Evolutionary conservation across 164 flowering plant species (phyloP), one percentile per base, ranked within the genome.

Genomic region (Berberis vulgaris): DNA sequence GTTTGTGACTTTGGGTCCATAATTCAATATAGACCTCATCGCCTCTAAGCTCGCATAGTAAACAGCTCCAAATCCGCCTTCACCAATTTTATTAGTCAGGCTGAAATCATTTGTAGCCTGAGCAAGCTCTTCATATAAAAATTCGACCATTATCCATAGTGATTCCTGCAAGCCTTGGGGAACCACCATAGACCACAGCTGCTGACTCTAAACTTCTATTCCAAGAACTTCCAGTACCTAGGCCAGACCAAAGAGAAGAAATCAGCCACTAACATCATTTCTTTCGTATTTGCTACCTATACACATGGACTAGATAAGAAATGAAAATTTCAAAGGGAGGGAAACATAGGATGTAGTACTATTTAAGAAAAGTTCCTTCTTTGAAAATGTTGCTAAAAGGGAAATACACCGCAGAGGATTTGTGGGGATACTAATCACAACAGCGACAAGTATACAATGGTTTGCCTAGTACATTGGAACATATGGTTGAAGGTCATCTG

Each of bases 21-120:
- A 46, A 46, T 5, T 46, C 5, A 61, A 64, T 56, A 67, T 62
- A 61, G 38, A 89, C 98, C 89, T 92, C n/a, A n/a, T n/a, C 93
- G 68, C 98, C 96, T 78, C 96, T 81, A 61, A 92, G 79, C 77
- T 92, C 96, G 93, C 98, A 76, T 92, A 92, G 75, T 89, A 92
- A 61, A 92, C 98, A 71, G 91, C 76, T n/a, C 96, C 98, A 71
- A 89, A 92, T 5, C 98, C 98, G 70, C 98, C 98, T 81, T 87
- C 67, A 49, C 98, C 98, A 67, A 92, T 87, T 77, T 86, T 89
- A 71, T 85, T 77, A 61, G 93, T 82, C 71, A 89, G 3, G 72
- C 81, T 89, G 81, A 93, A 93, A 70, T 88, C 79, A 71, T 82
- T 65, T 53, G 98, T 85, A 7, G 91, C 96, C 54, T 65, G 76